Conservation (phyloP, 179 eudicot genomes). For the Camellia oleifera region DNA sequence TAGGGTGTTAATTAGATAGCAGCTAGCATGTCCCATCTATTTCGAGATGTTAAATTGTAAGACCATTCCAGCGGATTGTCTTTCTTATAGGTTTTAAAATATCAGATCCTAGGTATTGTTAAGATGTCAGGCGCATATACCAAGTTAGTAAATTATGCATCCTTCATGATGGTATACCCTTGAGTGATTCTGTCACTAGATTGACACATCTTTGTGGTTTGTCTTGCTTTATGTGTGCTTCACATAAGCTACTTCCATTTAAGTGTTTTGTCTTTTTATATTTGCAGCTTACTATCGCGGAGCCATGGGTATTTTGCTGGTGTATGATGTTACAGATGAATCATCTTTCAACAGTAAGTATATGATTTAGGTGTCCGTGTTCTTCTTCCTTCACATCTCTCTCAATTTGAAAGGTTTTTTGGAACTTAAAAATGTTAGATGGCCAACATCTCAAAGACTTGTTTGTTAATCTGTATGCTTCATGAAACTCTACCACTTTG, state of each 20-base stretch:
- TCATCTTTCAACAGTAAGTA: constrained; percentile 45
- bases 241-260: neutral
- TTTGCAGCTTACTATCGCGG: constrained; percentile 50
- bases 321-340: constrained; percentile 47
- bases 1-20: neutral
- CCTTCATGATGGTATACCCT: neutral
- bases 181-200: neutral
- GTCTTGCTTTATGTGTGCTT: neutral
- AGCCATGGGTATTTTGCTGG: constrained; percentile 57
- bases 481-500: neutral
- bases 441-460: neutral
- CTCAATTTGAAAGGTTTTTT: neutral
- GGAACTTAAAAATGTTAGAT: neutral
- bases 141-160: neutral
- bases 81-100: neutral
- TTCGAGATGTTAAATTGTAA: neutral
- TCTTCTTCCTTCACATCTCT: neutral
- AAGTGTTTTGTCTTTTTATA: neutral
- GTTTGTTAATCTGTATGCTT: neutral
- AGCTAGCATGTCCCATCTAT: neutral
- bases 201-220: neutral
- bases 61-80: neutral
- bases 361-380: neutral
- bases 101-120: neutral
- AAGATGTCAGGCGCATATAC: neutral